Conservation (phyloP, 768 basidiomycete genomes). For the Suillus fuscotomentosus region DNA sequence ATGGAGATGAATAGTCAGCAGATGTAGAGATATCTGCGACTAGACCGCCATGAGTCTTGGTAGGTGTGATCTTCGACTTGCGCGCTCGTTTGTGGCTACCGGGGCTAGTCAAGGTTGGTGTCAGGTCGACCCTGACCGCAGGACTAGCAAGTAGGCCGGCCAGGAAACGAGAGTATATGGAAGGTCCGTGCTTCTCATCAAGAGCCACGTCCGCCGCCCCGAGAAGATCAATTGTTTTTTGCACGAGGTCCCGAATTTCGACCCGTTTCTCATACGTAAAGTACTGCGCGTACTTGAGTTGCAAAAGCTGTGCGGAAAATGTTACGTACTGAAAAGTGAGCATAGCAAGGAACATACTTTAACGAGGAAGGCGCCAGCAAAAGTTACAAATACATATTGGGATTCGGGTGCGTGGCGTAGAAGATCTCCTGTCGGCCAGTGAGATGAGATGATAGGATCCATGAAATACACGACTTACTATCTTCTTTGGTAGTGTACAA, state of each 20-base stretch:
- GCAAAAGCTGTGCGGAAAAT: constrained; percentile 52
- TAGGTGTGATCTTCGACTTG: background rate
- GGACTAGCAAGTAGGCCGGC: constrained; percentile 59
- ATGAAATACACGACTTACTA: constrained; percentile 35
- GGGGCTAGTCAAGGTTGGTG: background rate
- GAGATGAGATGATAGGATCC: background rate
- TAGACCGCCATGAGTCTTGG: background rate
- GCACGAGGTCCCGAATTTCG: constrained; percentile 63
- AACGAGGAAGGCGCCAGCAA: constrained; percentile 80
- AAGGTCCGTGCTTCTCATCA: constrained; percentile 80
- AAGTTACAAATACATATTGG: constrained; percentile 76
- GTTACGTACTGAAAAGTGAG: background rate
- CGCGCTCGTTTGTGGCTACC: background rate
- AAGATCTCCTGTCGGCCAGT: constrained; percentile 41
- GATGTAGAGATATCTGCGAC: constrained; percentile 16
- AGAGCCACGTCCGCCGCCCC: constrained; percentile 69
- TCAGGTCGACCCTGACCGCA: background rate
- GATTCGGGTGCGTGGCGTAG: constrained; percentile 77
- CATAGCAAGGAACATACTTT: constrained; percentile 47
- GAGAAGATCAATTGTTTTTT: constrained; percentile 65
- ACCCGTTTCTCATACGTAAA: constrained; percentile 56
- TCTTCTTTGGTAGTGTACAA: constrained; percentile 51
- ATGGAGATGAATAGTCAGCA: constrained; percentile 38
- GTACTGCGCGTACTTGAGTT: constrained; percentile 68
- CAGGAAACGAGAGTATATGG: constrained; percentile 78